Evolutionary conservation across 2,329 filamentous ascomycete species (phyloP).

Genomic region (Curvularia eragrostidis): DNA sequence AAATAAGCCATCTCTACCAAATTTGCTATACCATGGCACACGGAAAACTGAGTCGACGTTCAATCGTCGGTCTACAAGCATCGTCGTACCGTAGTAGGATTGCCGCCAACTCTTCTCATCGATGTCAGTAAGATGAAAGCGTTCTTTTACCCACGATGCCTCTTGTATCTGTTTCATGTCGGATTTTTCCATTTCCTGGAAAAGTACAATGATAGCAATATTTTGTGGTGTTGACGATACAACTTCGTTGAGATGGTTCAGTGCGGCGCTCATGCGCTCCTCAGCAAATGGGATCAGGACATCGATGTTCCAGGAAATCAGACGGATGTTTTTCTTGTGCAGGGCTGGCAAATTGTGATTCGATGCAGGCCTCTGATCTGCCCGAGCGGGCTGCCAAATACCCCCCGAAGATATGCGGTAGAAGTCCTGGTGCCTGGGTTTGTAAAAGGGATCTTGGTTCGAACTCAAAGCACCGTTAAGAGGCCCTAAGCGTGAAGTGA

Average conservation of each 20-base stretch:
- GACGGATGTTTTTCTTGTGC: constrained; percentile 23
- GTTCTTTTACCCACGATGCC: constrained; percentile 56
- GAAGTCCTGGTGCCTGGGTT: constrained; percentile 23
- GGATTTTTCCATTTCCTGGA: constrained; percentile 60
- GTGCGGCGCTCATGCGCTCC: constrained; percentile 52
- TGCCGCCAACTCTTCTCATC: constrained; percentile 55
- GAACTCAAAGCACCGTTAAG: neutral
- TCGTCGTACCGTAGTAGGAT: constrained; percentile 60
- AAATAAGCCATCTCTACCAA: constrained; percentile 63
- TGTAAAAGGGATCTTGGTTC: constrained; percentile 15
- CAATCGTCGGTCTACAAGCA: constrained; percentile 58
- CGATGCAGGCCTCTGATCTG: neutral
- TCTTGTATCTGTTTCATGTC: constrained; percentile 56
- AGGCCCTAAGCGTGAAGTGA: neutral
- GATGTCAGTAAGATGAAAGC: constrained; percentile 59
- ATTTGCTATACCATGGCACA: constrained; percentile 58
- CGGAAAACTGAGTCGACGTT: constrained; percentile 57
- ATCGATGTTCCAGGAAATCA: constrained; percentile 60
- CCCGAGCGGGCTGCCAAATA: constrained; percentile 2
- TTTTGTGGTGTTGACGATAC: constrained; percentile 26
- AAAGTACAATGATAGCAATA: constrained; percentile 54
- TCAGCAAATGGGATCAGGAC: constrained; percentile 49
- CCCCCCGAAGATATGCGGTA: neutral
- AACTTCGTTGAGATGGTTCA: constrained; percentile 49
- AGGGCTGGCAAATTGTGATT: neutral